A percentile compares a stretch with the other conserved stretches of the same genome.
phyloP scores from a whole-genome alignment of 345 rosid genomes.

The Raphanus raphanistrum region DNA sequence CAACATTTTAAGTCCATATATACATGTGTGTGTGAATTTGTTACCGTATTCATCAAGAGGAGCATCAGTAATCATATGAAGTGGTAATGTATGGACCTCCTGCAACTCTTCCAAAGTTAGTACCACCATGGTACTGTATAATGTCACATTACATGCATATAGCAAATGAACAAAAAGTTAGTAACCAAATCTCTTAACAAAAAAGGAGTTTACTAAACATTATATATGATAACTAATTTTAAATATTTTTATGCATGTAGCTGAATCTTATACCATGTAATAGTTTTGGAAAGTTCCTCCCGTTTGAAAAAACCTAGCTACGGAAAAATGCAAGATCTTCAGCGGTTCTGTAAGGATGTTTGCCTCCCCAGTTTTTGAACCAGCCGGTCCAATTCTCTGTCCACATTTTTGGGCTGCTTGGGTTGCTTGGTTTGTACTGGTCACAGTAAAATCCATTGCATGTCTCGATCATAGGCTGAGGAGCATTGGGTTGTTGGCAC shows the following conservation, averaged over 20 bases:
- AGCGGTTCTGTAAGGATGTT: slow-evolving; percentile 55
- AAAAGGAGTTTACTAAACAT: not conserved
- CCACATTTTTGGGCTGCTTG: slow-evolving; percentile 60
- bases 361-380: slow-evolving; percentile 63
- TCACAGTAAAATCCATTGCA: slow-evolving; percentile 66
- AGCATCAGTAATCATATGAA: slow-evolving; percentile 61
- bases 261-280: slow-evolving; percentile 54
- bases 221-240: not conserved
- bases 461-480: slow-evolving; percentile 53
- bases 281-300: slow-evolving; percentile 69
- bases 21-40: not conserved
- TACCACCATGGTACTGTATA: slow-evolving; percentile 70
- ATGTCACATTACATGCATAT: not conserved
- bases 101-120: slow-evolving; percentile 57
- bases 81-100: slow-evolving; percentile 76
- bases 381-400: slow-evolving; percentile 77
- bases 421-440: slow-evolving; percentile 37
- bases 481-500: slow-evolving; percentile 73
- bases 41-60: slow-evolving; percentile 62
- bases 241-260: not conserved
- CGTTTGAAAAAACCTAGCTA: slow-evolving; percentile 55
- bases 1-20: not conserved
- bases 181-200: not conserved
- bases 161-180: not conserved
- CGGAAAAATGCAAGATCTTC: slow-evolving; percentile 60